These are phyloP conservation scores for Peniophora sp. DNA, from an alignment of 1,284 basidiomycete species.

Conservation along the genomic window DNA sequence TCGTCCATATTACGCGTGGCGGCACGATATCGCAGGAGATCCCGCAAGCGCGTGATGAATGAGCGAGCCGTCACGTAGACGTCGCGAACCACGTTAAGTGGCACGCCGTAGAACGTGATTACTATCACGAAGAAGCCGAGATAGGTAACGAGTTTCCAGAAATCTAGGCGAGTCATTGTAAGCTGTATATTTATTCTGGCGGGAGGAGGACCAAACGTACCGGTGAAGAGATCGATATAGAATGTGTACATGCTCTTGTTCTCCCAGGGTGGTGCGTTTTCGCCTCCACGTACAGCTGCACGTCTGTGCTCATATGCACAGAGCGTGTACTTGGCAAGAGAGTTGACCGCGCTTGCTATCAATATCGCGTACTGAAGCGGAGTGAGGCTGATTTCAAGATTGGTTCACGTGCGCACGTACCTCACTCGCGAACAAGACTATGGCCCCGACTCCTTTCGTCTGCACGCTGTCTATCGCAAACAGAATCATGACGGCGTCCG, in stretches of 20 bases:
- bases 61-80: slow-evolving; percentile 93
- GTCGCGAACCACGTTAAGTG: slow-evolving; percentile 93
- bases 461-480: slow-evolving; percentile 76
- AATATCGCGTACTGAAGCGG: slow-evolving; percentile 78
- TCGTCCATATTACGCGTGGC: slow-evolving; percentile 97
- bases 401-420: slow-evolving; percentile 31
- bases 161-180: slow-evolving; percentile 47
- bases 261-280: slow-evolving; percentile 91
- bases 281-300: slow-evolving; percentile 69
- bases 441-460: slow-evolving; percentile 75
- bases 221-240: slow-evolving; percentile 90
- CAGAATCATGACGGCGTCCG: slow-evolving; percentile 68
- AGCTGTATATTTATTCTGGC: not conserved
- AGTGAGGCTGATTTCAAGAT: slow-evolving; percentile 6
- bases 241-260: slow-evolving; percentile 97
- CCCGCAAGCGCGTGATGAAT: slow-evolving; percentile 81
- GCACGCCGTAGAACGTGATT: slow-evolving; percentile 90
- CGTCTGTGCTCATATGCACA: slow-evolving; percentile 77
- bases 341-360: slow-evolving; percentile 73
- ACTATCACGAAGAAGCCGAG: slow-evolving; percentile 90
- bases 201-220: slow-evolving; percentile 27
- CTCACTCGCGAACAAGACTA: slow-evolving; percentile 94
- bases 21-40: slow-evolving; percentile 85
- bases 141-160: slow-evolving; percentile 89
- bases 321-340: slow-evolving; percentile 80